A percentile compares a stretch with the other conserved stretches of the same genome.
Conservation (phyloP, 257 asterid genomes). For the Penstemon davidsonii region DNA sequence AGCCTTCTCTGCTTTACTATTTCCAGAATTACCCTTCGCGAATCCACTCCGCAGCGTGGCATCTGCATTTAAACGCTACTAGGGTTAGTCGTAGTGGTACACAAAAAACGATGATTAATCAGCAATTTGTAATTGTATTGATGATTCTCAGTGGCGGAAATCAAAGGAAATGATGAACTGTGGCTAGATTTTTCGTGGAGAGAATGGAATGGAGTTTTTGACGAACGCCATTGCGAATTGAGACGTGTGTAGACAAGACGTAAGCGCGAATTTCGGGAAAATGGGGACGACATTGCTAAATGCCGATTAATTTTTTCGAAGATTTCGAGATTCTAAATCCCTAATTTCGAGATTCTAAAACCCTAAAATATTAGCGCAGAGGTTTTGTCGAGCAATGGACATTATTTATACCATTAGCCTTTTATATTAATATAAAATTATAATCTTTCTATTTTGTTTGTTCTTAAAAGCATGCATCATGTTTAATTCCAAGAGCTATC, state of each 20-base stretch:
- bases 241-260: conserved; percentile 29
- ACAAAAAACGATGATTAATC: conserved; percentile 35
- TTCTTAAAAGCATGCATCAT: too few species aligned
- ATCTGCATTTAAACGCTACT: conserved; percentile 27
- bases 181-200: conserved; percentile 25
- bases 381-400: too few species aligned
- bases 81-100: conserved; percentile 37
- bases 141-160: conserved; percentile 8
- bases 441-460: too few species aligned
- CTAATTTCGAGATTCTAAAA: conserved; percentile 24
- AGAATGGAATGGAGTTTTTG: conserved; percentile 15
- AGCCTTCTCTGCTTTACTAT: conserved; percentile 37
- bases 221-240: conserved; percentile 24
- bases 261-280: conserved; percentile 33
- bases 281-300: conserved; percentile 38
- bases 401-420: too few species aligned
- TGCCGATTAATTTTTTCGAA: background rate
- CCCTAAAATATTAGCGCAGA: conserved; percentile 19
- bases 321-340: conserved; percentile 19
- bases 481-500: too few species aligned
- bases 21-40: conserved; percentile 46
- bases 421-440: too few species aligned
- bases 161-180: conserved; percentile 22
- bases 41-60: conserved; percentile 38
- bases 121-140: conserved; percentile 27